These are phyloP conservation scores for Xylaria multiplex DNA, from an alignment of 2,329 filamentous ascomycete species.

Conservation along the genomic window DNA sequence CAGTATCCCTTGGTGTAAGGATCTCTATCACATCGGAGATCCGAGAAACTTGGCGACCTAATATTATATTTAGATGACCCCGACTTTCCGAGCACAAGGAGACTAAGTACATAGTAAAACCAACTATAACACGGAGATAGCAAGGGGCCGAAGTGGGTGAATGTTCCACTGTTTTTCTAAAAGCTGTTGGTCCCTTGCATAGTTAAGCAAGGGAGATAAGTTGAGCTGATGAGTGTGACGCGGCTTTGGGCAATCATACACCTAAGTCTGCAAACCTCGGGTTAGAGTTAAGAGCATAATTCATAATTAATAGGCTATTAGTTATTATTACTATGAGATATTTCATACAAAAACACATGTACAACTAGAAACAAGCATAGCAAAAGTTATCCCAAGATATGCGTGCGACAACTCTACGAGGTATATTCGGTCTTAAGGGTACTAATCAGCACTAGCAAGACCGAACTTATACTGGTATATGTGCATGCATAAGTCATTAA, in stretches of 20 bases:
- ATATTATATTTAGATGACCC: slow-evolving; percentile 2
- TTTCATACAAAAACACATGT: background rate
- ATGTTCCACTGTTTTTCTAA: slow-evolving; percentile 16
- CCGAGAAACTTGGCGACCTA: slow-evolving; percentile 16
- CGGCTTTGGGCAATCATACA: slow-evolving; percentile 18
- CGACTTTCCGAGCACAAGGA: background rate
- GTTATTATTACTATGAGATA: background rate
- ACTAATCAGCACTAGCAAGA: no score
- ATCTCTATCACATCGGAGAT: slow-evolving; percentile 12
- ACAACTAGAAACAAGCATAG: background rate
- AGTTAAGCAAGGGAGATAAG: slow-evolving; percentile 13
- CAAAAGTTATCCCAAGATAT: background rate
- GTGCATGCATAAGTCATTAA: background rate
- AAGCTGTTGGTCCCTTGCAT: slow-evolving; percentile 26
- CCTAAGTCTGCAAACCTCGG: background rate
- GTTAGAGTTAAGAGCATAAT: background rate
- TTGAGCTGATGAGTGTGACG: slow-evolving; percentile 8
- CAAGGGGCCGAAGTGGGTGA: slow-evolving; percentile 15
- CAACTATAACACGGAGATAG: background rate
- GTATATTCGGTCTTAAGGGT: background rate
- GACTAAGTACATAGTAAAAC: no score
- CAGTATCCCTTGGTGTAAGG: background rate
- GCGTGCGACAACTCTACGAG: background rate
- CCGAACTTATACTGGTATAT: no score
- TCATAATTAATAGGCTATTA: background rate